Evolutionary conservation across 164 flowering plant species (phyloP), one percentile per base, ranked within the genome.

Genomic region (Tetracentron sinense): DNA sequence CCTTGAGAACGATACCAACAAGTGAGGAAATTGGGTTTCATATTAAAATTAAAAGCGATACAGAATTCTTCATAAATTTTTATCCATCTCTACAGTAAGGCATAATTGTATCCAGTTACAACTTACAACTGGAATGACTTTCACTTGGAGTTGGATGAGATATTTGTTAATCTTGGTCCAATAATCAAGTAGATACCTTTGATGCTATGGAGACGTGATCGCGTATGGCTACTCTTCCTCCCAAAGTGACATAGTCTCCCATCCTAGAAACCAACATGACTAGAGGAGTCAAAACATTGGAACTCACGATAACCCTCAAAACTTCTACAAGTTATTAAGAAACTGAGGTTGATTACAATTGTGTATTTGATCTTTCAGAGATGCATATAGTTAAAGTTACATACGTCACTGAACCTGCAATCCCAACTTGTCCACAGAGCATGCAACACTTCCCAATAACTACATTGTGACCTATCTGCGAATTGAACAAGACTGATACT

Each of bases 321-420:
- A 21, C 60, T 22, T 64, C 53, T 55, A 16, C 42, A 48, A 29
- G 29, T 42, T 55, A 33, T 31, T 10, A 55, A 27, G 20, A 6
- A 7, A 25, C 52, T 29, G 28, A 55, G 22, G 25, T 27, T 2
- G 51, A 25, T 7, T 17, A 51, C 29, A 57, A 22, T 56, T 3
- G 42, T 31, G 16, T 14, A 42, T 20, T 44, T 17, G 6, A 26
- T 56, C n/a, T 58, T 63, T 53, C 57, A 58, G 56, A 54, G 6
- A n/a, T 29, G 27, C n/a, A 21, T 7, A 63, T 19, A 42, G 19
- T 12, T 30, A 17, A 64, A 56, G 64, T 28, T 42, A 75, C 91
- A 56, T 85, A 95, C 97, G 83, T 95, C 29, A 75, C 97, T 58
- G 99, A 95, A 65, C 97, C 97, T 25, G 99, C 96, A 74, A 92